These are phyloP conservation scores for Coemansia sp. DNA, from an alignment of 192 early-diverging fungal genomes.

Conservation along the genomic window DNA sequence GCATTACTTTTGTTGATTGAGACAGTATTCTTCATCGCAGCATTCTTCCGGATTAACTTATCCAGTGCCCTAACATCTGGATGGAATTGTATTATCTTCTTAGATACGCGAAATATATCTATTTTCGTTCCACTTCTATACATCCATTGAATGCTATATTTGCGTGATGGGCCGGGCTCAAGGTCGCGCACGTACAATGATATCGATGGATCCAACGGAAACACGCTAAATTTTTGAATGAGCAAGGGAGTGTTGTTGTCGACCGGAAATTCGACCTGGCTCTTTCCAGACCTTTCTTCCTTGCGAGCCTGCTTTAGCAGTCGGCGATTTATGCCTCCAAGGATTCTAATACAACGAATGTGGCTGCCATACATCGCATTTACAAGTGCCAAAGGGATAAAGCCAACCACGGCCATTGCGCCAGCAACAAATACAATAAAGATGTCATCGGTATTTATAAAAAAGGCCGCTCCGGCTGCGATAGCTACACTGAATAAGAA, in stretches of 20 bases:
- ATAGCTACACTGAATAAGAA: conserved; percentile 37
- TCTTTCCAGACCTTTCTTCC: conserved; percentile 11
- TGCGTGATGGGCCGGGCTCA: conserved; percentile 25
- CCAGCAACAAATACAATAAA: conserved; percentile 33
- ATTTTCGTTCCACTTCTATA: conserved; percentile 7
- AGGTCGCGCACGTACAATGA: conserved; percentile 36
- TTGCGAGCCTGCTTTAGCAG: conserved; percentile 7
- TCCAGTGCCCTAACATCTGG: conserved; percentile 41
- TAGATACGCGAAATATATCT: conserved; percentile 28
- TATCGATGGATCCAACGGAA: conserved; percentile 21
- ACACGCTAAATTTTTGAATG: conserved; percentile 29
- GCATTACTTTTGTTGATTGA: conserved; percentile 5
- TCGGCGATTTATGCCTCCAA: conserved; percentile 26
- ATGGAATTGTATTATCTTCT: conserved; percentile 41
- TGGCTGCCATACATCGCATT: conserved; percentile 40
- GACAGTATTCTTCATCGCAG: conserved; percentile 1
- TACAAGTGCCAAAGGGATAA: conserved; percentile 29
- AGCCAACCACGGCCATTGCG: conserved; percentile 25
- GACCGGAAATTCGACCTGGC: conserved; percentile 45
- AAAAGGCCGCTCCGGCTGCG: conserved; percentile 25
- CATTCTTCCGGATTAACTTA: conserved; percentile 30
- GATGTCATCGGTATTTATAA: conserved; percentile 31
- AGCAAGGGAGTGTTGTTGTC: conserved; percentile 30
- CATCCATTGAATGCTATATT: conserved; percentile 36
- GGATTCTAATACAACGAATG: conserved; percentile 36